These are phyloP conservation scores for Candida buenavistaensis DNA, from an alignment of 1,139 yeast species.

Conservation along the genomic window DNA sequence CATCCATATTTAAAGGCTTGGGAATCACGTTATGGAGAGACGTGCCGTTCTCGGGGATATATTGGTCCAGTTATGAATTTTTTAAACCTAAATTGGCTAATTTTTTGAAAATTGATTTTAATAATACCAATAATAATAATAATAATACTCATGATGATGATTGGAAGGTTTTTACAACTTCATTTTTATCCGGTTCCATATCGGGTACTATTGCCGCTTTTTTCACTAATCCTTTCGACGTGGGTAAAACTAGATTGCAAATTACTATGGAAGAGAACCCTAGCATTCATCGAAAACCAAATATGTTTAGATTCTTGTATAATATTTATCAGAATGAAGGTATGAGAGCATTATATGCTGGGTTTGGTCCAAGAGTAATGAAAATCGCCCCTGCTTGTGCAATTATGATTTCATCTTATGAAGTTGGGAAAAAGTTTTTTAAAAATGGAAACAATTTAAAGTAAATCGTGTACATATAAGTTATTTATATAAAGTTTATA, in stretches of 20 bases:
- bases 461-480: slow-evolving; percentile 1
- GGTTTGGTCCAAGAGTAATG: slow-evolving; percentile 79
- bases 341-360: slow-evolving; percentile 72
- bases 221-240: slow-evolving; percentile 92
- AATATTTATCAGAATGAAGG: slow-evolving; percentile 76
- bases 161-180: slow-evolving; percentile 61
- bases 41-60: slow-evolving; percentile 93
- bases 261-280: slow-evolving; percentile 38
- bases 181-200: slow-evolving; percentile 80
- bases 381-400: slow-evolving; percentile 98
- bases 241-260: slow-evolving; percentile 92
- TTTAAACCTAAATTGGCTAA: slow-evolving; percentile 29
- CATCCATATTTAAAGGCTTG: slow-evolving; percentile 84
- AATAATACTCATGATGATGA: slow-evolving; percentile 39
- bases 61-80: slow-evolving; percentile 84
- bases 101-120: slow-evolving; percentile 26
- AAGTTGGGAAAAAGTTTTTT: slow-evolving; percentile 75
- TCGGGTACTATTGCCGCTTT: slow-evolving; percentile 88
- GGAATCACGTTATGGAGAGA: slow-evolving; percentile 93
- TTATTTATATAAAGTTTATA: slow-evolving; percentile 1
- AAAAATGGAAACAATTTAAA: slow-evolving; percentile 20
- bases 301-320: slow-evolving; percentile 67
- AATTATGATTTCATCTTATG: slow-evolving; percentile 95
- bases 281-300: slow-evolving; percentile 18
- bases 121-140: slow-evolving; percentile 7